These are phyloP conservation scores for Actinomortierella ambigua DNA, from an alignment of 371 early-diverging fungal species.

Conservation along the genomic window DNA sequence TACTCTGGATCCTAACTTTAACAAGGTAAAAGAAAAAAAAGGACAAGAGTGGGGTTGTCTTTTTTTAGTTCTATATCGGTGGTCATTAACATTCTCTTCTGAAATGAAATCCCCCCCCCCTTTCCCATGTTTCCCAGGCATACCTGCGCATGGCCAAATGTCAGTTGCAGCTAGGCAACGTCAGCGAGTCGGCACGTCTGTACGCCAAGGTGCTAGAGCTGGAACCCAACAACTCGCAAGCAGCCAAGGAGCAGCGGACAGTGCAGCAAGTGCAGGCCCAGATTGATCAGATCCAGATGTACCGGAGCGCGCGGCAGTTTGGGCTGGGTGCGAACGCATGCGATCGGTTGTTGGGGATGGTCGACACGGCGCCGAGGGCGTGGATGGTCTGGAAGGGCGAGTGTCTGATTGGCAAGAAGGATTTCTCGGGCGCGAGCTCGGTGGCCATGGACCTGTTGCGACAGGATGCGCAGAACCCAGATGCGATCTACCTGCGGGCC, in stretches of 20 bases:
- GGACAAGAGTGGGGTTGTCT: no score
- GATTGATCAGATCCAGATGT: slow-evolving; percentile 60
- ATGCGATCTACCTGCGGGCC: slow-evolving; percentile 77
- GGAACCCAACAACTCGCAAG: slow-evolving; percentile 55
- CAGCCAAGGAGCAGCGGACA: slow-evolving; percentile 52
- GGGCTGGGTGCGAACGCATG: slow-evolving; percentile 65
- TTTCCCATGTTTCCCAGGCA: slow-evolving; percentile 26
- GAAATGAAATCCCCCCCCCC: no score
- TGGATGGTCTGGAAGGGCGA: slow-evolving; percentile 80
- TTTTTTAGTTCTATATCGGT: no score
- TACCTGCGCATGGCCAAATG: slow-evolving; percentile 78
- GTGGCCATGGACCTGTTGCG: slow-evolving; percentile 62
- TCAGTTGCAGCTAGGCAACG: slow-evolving; percentile 66
- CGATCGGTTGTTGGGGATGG: slow-evolving; percentile 64
- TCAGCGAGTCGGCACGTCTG: slow-evolving; percentile 57
- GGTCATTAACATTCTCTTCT: no score
- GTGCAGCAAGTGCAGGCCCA: slow-evolving; percentile 58
- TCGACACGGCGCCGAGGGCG: slow-evolving; percentile 65
- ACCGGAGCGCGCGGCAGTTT: slow-evolving; percentile 61
- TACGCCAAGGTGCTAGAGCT: slow-evolving; percentile 50
- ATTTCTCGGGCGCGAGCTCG: slow-evolving; percentile 70
- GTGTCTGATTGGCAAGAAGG: slow-evolving; percentile 69
- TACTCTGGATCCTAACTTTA: slow-evolving; percentile 63
- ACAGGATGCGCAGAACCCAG: slow-evolving; percentile 71
- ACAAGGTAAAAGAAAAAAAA: slow-evolving; percentile 54